Base-by-base conservation (phyloP, 1,284 basidiomycete genomes). In the Sporisorium graminicola region DNA sequence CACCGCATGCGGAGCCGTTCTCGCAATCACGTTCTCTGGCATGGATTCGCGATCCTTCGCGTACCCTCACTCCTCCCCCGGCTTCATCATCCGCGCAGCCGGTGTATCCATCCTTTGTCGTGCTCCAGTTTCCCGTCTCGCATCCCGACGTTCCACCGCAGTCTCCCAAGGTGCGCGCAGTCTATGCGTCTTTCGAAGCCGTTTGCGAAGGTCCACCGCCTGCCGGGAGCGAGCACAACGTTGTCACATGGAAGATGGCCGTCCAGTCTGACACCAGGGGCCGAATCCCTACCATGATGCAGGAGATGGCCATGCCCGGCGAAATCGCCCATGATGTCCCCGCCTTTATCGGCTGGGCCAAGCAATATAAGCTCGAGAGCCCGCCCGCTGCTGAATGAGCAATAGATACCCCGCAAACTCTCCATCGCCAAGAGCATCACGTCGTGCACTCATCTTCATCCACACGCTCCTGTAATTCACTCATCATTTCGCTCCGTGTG, bases 241-340 rank as follows among this genome's bases (percentile, higher is more conserved):
- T 52, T 3, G 63, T 66, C 24, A 42, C 67, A 22, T 75, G 70
- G 73, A 80, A 79, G 31, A 81, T 84, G 79, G 57, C 78, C 20
- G 56, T 71, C 2, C 82, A 84, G 51, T 79, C 79, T 12, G 81
- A 84, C 42, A 67, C 81, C 0, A 26, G 64, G n/a, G 82, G 82
- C 14, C 62, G 58, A 18, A 78, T 84, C 33, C 82, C 82, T 0
- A 66, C 69, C 29, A 65, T 79, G 55, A 57, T 82, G 65, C 81
- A 83, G 61, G 81, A 83, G 40, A 65, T 74, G 64, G 57, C 73
- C 22, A 77, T 84, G 74, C 78, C 81, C 0, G 63, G 64, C 2
- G 74, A 84, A 52, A 84, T 82, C 31, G 74, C 68, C 1, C 78
- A 77, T 51, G 82, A 84, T 54, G 82, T 84, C 2, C 78, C 71